Evolutionary conservation across 2,329 filamentous ascomycete genomes (phyloP).

Genomic region (Microsporum audouinii): DNA sequence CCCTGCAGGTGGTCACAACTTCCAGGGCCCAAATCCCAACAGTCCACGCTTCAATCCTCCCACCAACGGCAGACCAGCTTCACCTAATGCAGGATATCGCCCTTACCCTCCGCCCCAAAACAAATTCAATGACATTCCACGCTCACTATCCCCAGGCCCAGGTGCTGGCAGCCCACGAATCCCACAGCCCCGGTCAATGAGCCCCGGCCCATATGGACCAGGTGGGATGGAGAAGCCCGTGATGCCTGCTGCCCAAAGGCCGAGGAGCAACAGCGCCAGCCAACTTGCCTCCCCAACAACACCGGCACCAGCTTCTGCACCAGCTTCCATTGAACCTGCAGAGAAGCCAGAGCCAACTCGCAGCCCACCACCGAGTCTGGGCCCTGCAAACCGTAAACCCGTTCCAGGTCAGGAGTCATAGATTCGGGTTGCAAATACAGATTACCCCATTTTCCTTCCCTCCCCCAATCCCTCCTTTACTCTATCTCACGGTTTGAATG

Average conservation of each 20-base stretch:
- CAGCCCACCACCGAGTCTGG: constrained; percentile 28
- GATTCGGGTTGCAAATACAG: constrained; percentile 14
- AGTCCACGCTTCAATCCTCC: constrained; percentile 22
- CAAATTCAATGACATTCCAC: constrained; percentile 17
- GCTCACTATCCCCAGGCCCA: constrained; percentile 21
- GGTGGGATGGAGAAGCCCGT: constrained; percentile 32
- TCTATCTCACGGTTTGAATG: not conserved
- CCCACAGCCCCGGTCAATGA: constrained; percentile 35
- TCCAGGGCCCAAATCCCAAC: constrained; percentile 14
- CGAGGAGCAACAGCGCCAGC: constrained; percentile 36
- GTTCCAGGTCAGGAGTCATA: constrained; percentile 41
- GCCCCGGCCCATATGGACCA: constrained; percentile 35
- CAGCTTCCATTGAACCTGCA: not conserved
- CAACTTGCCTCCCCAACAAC: constrained; percentile 16
- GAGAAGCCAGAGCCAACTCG: not conserved
- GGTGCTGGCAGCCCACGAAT: constrained; percentile 18
- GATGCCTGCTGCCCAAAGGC: constrained; percentile 28
- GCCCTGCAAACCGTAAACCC: constrained; percentile 44
- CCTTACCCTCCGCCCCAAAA: constrained; percentile 20
- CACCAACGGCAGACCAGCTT: constrained; percentile 25
- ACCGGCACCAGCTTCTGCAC: not conserved
- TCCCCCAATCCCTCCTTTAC: not conserved
- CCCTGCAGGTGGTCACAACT: constrained; percentile 18
- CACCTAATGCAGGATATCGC: constrained; percentile 22
- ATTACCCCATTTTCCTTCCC: not conserved